Percentiles rank a stretch among this genome's conserved stretches.
Evolutionary conservation across 179 eudicot genomes (phyloP).

Genomic region (Camellia oleifera): DNA sequence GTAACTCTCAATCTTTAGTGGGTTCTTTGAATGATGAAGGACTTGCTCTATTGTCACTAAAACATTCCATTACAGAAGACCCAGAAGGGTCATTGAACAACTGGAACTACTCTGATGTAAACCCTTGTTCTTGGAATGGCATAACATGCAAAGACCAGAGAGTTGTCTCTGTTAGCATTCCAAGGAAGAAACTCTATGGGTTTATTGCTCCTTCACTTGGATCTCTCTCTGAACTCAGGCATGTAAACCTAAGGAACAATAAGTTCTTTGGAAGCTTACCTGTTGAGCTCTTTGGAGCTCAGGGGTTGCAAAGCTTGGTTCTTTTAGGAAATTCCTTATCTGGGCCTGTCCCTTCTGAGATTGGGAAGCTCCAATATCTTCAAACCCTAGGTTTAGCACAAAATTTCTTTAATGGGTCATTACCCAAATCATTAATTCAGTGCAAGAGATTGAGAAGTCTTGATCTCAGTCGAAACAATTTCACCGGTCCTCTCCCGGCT

Average conservation of each 20-base stretch:
- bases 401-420: slow-evolving; percentile 78
- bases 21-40: slow-evolving; percentile 72
- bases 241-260: slow-evolving; percentile 76
- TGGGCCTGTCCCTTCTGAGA: slow-evolving; percentile 69
- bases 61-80: slow-evolving; percentile 62
- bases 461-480: slow-evolving; percentile 63
- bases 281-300: slow-evolving; percentile 52
- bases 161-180: slow-evolving; percentile 82
- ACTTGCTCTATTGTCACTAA: slow-evolving; percentile 61
- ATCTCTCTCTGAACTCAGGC: slow-evolving; percentile 63
- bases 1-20: slow-evolving; percentile 26
- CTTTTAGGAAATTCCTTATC: slow-evolving; percentile 78
- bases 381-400: slow-evolving; percentile 76
- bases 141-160: slow-evolving; percentile 69
- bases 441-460: slow-evolving; percentile 72
- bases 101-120: slow-evolving; percentile 74
- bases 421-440: slow-evolving; percentile 59
- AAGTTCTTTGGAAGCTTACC: slow-evolving; percentile 62
- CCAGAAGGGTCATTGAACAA: slow-evolving; percentile 66
- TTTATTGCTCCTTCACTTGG: slow-evolving; percentile 60
- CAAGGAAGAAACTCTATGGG: slow-evolving; percentile 73
- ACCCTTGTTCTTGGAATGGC: slow-evolving; percentile 97
- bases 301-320: slow-evolving; percentile 82
- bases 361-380: slow-evolving; percentile 68
- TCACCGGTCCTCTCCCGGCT: slow-evolving; percentile 69